Base-by-base conservation (phyloP, 2,329 filamentous ascomycete species). In the Cadophora malorum region DNA sequence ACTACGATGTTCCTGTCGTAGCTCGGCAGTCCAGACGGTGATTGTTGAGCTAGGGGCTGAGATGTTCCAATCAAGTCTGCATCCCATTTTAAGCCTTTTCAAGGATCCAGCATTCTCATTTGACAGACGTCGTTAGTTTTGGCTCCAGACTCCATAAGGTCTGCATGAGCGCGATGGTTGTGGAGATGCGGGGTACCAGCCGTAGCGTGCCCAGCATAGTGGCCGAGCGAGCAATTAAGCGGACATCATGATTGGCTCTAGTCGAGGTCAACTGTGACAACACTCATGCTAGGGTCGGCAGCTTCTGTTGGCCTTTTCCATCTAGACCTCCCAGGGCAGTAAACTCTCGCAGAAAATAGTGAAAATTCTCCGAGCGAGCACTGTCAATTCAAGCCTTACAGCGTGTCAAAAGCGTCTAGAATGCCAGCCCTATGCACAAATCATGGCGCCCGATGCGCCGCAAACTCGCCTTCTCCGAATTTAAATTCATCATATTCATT, bases 191-290 rank as follows among this genome's bases (percentile, higher is more conserved):
- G 56, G 56, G 55, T 38, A 38, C 41, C 19, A 8, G 33, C 33
- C 23, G 56, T 41, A 45, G 56, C 21, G 33, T 45, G 33, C 7
- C 35, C 35, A 38, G 35, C 9, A 9, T 38, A 14, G 41, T 45
- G 33, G 35, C 33, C 21, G 33, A 59, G 56, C 56, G 56, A 59
- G 33, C 21, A 59, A 10, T 59, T 45, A 45, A 59, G 56, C 56
- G 56, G 56, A 19, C n/a, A 19, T 7, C 19, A 10, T 21, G 45
- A 49, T 49, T 49, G 45, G 45, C 6, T 6, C 4, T 21, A 14
- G 8, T 49, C n/a, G 6, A 45, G 14, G 41, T 45, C 4, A 12
- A 45, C 41, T 16, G 41, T 45, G 41, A 45, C 41, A 45, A 45
- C 14, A 45, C 19, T 14, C 41, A 45, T 45, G 41, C 41, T 45